Evolutionary conservation across 2,329 filamentous ascomycete species (phyloP).

Genomic region (Phialophora tarda): DNA sequence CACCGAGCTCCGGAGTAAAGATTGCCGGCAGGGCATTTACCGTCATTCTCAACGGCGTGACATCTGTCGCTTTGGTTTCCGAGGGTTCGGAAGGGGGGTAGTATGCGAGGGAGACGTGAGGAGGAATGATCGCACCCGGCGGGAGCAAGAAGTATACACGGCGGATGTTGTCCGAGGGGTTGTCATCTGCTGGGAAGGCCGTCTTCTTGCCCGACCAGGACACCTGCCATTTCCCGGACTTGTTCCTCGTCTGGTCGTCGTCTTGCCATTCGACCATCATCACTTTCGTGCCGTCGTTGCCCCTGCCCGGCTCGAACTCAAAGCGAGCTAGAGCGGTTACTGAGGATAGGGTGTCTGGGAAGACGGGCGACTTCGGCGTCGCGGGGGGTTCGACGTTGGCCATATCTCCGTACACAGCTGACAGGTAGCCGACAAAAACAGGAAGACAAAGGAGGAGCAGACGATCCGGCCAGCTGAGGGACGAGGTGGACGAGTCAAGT

Average conservation of each 20-base stretch:
- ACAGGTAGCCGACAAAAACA: not conserved
- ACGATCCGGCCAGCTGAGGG: not conserved
- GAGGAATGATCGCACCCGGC: conserved; percentile 72
- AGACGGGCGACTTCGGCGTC: conserved; percentile 34
- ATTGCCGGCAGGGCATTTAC: conserved; percentile 86
- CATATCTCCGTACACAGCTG: conserved; percentile 16
- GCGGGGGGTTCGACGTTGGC: conserved; percentile 28
- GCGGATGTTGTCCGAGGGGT: conserved; percentile 59
- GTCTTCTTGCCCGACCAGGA: conserved; percentile 82
- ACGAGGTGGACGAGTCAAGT: not conserved
- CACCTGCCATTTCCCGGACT: conserved; percentile 71
- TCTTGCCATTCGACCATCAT: conserved; percentile 92
- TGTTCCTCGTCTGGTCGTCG: conserved; percentile 55
- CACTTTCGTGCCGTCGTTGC: conserved; percentile 85
- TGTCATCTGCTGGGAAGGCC: conserved; percentile 69
- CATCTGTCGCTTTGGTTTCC: conserved; percentile 28
- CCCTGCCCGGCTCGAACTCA: conserved; percentile 79
- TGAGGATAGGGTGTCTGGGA: conserved; percentile 40
- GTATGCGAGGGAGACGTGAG: conserved; percentile 70
- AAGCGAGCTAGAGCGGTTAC: conserved; percentile 76
- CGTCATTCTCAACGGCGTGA: conserved; percentile 52
- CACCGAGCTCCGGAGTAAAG: conserved; percentile 76
- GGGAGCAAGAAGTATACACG: conserved; percentile 82
- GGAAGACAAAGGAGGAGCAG: not conserved
- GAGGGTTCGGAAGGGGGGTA: conserved; percentile 52